These are phyloP conservation scores for Russula vinacea DNA, from an alignment of 768 basidiomycete species.

Conservation along the genomic window DNA sequence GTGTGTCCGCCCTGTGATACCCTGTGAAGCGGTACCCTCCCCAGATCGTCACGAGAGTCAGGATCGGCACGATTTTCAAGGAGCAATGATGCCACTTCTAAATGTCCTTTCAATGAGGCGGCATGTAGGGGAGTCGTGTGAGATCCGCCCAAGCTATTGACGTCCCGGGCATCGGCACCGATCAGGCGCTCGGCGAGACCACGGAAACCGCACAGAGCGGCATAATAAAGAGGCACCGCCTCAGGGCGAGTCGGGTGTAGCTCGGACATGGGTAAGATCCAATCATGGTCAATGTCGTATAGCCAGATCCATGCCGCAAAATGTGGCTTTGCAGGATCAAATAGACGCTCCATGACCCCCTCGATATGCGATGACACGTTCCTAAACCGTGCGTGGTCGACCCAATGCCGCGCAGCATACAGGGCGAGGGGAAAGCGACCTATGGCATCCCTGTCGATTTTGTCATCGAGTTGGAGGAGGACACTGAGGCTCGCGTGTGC, in stretches of 20 bases:
- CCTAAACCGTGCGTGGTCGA: conserved; percentile 1
- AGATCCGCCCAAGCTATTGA: neutral
- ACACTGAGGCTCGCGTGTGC: conserved; percentile 4
- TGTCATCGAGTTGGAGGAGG: conserved; percentile 12
- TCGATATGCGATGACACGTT: neutral
- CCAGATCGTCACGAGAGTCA: too few relatives aligned
- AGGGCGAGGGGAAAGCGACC: neutral
- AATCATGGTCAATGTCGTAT: conserved; percentile 8
- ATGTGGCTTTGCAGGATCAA: conserved; percentile 1
- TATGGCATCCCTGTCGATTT: neutral
- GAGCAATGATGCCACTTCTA: neutral
- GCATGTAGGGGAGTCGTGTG: neutral
- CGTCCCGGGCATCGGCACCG: neutral
- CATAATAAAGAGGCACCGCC: conserved; percentile 10
- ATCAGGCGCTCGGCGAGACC: neutral
- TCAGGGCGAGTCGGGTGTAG: neutral
- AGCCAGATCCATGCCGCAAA: conserved; percentile 14
- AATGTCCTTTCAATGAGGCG: neutral
- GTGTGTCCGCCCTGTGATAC: neutral
- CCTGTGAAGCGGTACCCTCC: neutral
- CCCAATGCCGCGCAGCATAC: conserved; percentile 18
- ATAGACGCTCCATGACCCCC: neutral
- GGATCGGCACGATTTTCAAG: neutral
- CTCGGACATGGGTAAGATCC: neutral
- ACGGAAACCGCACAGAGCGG: conserved; percentile 6